A percentile compares a stretch with the other conserved stretches of the same genome.
phyloP scores from a whole-genome alignment of 768 basidiomycete genomes.

The Suillus subaureus region DNA sequence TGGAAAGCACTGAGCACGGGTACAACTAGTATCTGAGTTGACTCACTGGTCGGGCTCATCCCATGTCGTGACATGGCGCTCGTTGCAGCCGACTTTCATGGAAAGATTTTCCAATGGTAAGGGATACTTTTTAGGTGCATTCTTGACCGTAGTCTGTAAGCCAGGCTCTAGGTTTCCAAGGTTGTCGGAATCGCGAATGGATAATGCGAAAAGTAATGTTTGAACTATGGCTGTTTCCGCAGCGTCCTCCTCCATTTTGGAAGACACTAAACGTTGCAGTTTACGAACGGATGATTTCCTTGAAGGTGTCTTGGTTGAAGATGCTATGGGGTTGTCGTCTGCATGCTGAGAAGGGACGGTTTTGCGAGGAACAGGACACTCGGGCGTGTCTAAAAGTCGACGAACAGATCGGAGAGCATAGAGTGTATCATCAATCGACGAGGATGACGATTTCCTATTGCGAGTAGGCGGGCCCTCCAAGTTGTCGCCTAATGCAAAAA shows the following conservation, averaged over 20 bases:
- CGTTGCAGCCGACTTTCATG: constrained; percentile 16
- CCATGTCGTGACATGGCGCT: constrained; percentile 28
- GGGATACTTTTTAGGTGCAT: background rate
- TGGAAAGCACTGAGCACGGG: background rate
- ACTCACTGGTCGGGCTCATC: constrained; percentile 26
- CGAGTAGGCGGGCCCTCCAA: background rate
- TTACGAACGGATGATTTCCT: background rate
- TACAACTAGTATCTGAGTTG: background rate
- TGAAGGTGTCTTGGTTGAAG: background rate
- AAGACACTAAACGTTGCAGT: background rate
- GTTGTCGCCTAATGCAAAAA: background rate
- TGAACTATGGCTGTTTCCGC: background rate
- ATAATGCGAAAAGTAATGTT: background rate
- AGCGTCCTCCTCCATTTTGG: background rate
- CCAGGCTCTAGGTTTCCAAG: background rate
- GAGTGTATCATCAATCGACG: background rate
- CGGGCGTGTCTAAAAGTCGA: background rate
- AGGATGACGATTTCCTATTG: background rate
- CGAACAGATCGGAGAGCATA: background rate
- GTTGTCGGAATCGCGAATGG: background rate
- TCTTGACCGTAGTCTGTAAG: background rate
- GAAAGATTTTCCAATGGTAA: constrained; percentile 15
- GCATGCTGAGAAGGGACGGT: background rate
- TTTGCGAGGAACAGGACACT: background rate
- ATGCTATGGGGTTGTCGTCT: background rate